These are phyloP conservation scores for Diaporthe citrichinensis DNA, from an alignment of 2,329 filamentous ascomycete species.

Conservation along the genomic window DNA sequence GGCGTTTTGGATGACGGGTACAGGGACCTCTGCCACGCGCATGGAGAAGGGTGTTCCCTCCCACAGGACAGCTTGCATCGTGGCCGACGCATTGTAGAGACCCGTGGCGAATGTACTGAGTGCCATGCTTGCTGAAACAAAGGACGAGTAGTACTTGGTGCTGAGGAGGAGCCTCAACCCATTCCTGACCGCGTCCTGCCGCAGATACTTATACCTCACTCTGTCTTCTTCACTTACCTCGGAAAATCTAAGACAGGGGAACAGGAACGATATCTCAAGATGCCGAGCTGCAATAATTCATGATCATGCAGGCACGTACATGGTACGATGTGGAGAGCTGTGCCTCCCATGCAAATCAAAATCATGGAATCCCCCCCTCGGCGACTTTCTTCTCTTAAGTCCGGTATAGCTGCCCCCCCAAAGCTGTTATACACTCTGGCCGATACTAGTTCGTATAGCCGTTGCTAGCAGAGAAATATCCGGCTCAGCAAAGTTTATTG, in stretches of 20 bases:
- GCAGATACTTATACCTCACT: not conserved
- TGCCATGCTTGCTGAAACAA: not conserved
- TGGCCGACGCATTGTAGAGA: constrained; percentile 1
- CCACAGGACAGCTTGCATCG: constrained; percentile 38
- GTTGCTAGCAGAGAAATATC: not conserved
- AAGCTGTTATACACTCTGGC: too few species aligned
- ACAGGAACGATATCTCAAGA: not conserved
- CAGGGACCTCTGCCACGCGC: constrained; percentile 34
- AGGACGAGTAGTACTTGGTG: not conserved
- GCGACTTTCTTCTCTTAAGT: too few species aligned
- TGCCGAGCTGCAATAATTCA: not conserved
- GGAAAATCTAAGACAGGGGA: not conserved
- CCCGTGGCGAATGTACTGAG: not conserved
- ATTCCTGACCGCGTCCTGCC: not conserved
- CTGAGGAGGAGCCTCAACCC: not conserved
- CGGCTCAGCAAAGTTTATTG: not conserved
- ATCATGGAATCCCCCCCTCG: not conserved
- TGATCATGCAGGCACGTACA: not conserved
- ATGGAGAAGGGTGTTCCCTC: constrained; percentile 34
- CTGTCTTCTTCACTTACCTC: not conserved
- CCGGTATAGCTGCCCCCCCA: too few species aligned
- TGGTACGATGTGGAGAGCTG: not conserved
- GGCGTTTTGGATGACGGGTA: constrained; percentile 35
- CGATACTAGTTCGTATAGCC: too few species aligned
- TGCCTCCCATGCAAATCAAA: not conserved